A percentile compares a stretch with the other conserved stretches of the same genome.
phyloP scores from a whole-genome alignment of 805 yeast species.

The Maudiozyma saulgeensis region DNA sequence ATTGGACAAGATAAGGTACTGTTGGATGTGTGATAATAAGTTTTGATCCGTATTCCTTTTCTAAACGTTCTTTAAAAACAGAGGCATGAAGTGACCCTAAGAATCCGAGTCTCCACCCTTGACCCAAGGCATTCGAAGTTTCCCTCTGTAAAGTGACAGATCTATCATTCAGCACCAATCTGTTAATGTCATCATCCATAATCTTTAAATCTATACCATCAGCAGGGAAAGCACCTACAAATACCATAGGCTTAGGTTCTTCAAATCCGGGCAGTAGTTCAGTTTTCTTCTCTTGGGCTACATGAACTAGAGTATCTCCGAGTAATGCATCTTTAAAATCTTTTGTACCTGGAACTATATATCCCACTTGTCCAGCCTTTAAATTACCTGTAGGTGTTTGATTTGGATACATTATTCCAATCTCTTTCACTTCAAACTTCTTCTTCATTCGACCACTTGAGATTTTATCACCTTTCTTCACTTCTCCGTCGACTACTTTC shows the following conservation, averaged over 20 bases:
- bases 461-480: constrained; percentile 66
- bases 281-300: constrained; percentile 42
- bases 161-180: constrained; percentile 82
- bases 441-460: constrained; percentile 67
- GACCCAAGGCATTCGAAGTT: constrained; percentile 88
- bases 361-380: constrained; percentile 89
- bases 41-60: constrained; percentile 89
- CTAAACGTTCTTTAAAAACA: constrained; percentile 84
- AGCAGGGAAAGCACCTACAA: constrained; percentile 95
- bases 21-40: constrained; percentile 91
- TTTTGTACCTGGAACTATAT: constrained; percentile 90
- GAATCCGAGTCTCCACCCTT: constrained; percentile 96
- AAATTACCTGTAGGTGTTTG: constrained; percentile 53
- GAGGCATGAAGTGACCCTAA: constrained; percentile 92
- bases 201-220: constrained; percentile 85
- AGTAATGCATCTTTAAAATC: constrained; percentile 75
- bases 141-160: constrained; percentile 84
- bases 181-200: constrained; percentile 82
- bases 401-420: constrained; percentile 94
- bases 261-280: constrained; percentile 90
- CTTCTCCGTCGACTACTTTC: constrained; percentile 72
- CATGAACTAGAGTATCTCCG: constrained; percentile 79
- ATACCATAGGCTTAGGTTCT: constrained; percentile 96
- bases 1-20: constrained; percentile 79
- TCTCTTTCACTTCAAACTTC: constrained; percentile 80